These are phyloP conservation scores for Carex arenaria DNA, from an alignment of 202 grass and related monocot genomes.

Conservation along the genomic window DNA sequence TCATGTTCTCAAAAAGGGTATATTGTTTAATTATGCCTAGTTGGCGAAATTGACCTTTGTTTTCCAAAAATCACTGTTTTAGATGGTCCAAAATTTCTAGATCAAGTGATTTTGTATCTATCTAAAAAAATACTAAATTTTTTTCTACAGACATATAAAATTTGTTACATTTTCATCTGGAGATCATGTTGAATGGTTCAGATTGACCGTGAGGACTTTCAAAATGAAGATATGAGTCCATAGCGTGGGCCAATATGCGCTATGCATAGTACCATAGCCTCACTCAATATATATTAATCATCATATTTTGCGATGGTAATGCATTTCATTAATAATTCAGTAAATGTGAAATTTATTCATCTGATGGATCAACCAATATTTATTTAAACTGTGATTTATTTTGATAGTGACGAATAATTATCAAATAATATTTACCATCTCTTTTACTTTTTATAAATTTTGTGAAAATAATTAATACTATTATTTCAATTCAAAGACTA, in stretches of 20 bases:
- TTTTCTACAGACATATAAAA: too few relatives aligned
- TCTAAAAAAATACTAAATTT: too few relatives aligned
- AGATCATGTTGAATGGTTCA: too few relatives aligned
- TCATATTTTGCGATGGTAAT: background rate
- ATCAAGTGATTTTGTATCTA: too few relatives aligned
- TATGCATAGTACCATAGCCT: too few relatives aligned
- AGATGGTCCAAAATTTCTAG: too few relatives aligned
- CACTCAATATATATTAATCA: background rate
- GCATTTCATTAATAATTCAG: background rate
- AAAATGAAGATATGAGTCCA: too few relatives aligned
- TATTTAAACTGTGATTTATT: background rate
- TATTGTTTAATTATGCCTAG: background rate
- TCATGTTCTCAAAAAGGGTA: background rate
- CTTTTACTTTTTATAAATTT: background rate
- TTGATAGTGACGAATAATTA: background rate
- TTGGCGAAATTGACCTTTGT: background rate
- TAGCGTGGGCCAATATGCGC: too few relatives aligned
- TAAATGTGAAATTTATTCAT: background rate
- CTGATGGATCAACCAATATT: background rate
- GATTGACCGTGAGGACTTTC: too few relatives aligned
- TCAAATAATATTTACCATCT: background rate
- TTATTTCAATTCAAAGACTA: background rate
- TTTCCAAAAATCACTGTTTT: too few relatives aligned
- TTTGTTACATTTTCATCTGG: too few relatives aligned
- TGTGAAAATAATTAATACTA: background rate